A percentile compares a stretch with the other conserved stretches of the same genome.
Conservation (phyloP, 306 rosid genomes). For the Macrotyloma uniflorum region DNA sequence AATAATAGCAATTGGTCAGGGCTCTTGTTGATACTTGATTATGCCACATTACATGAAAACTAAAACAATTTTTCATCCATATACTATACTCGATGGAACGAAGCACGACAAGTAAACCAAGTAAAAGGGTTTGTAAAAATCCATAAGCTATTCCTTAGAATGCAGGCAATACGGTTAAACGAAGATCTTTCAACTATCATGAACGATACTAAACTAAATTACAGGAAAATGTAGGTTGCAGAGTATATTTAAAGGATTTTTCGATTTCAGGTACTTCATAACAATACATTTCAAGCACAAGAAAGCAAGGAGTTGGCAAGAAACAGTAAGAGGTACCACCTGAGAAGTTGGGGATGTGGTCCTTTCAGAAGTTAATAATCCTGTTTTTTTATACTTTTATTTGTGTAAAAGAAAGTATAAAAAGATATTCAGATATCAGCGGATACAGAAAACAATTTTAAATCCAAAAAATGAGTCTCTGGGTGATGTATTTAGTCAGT, state of each 20-base stretch:
- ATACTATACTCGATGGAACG: background rate
- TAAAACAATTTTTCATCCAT: background rate
- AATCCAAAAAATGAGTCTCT: background rate
- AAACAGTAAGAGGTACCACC: constrained; percentile 8
- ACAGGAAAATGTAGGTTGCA: background rate
- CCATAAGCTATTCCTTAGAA: constrained; percentile 19
- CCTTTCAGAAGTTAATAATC: background rate
- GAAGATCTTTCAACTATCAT: background rate
- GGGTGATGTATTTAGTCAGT: background rate
- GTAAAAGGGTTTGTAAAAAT: background rate
- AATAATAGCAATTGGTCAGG: background rate
- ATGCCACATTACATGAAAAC: background rate
- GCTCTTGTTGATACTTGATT: background rate
- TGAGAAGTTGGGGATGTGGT: background rate
- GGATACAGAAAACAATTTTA: background rate
- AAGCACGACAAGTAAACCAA: constrained; percentile 1
- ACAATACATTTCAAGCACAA: constrained; percentile 4
- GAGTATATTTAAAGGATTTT: background rate
- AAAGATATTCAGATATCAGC: background rate
- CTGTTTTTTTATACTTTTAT: constrained; percentile 1
- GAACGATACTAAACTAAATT: background rate
- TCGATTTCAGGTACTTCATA: background rate
- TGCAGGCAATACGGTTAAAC: background rate
- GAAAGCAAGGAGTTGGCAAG: background rate
- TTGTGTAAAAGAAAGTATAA: background rate